A percentile compares a stretch with the other conserved stretches of the same genome.
phyloP scores from a whole-genome alignment of 805 yeast species.

The Ogataea dorogensis region DNA sequence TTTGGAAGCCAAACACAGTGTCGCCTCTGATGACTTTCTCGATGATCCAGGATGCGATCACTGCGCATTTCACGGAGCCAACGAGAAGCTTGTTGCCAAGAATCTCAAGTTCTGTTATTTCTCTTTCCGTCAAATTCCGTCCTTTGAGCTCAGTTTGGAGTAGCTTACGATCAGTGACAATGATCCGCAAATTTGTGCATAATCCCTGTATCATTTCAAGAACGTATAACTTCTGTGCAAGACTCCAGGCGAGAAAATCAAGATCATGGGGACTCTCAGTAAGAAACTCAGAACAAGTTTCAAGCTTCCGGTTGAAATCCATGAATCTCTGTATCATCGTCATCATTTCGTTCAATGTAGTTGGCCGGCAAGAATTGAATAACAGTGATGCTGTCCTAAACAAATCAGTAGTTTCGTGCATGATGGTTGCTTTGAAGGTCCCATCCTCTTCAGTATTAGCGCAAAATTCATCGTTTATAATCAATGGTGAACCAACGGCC shows the following conservation, averaged over 20 bases:
- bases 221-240: conserved; percentile 7
- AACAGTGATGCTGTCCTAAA: conserved; percentile 2
- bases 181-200: conserved; percentile 3
- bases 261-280: background rate
- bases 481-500: conserved; percentile 20
- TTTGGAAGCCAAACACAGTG: conserved; percentile 7
- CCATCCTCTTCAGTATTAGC: conserved; percentile 8
- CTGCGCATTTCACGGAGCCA: conserved; percentile 3
- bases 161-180: conserved; percentile 4
- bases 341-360: conserved; percentile 11
- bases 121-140: conserved; percentile 5
- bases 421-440: background rate
- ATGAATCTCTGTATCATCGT: conserved; percentile 3
- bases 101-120: conserved; percentile 4
- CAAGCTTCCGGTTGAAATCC: conserved; percentile 5
- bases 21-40: conserved; percentile 5
- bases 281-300: conserved; percentile 6
- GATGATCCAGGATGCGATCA: conserved; percentile 4
- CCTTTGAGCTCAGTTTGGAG: conserved; percentile 6
- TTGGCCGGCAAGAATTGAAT: conserved; percentile 9
- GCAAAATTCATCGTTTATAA: conserved; percentile 22
- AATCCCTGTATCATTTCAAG: conserved; percentile 10
- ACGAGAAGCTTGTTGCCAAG: background rate
- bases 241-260: conserved; percentile 9
- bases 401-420: background rate